Conservation (phyloP, 768 basidiomycete genomes). For the Leccinum sublutescens region DNA sequence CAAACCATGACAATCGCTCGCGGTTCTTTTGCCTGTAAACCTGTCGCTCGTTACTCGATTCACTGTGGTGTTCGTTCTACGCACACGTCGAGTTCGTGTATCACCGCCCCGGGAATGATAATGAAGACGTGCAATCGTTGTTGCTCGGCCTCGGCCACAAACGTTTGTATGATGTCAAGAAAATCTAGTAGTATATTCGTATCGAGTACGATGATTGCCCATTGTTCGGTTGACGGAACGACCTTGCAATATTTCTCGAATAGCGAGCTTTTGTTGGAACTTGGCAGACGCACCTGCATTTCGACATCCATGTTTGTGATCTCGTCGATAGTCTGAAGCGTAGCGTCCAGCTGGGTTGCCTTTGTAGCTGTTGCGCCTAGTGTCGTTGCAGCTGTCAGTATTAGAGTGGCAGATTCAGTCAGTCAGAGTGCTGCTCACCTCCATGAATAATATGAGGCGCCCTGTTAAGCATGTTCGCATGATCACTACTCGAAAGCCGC, state of each 20-base stretch:
- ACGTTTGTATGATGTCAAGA: slow-evolving; percentile 60
- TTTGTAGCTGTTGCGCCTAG: slow-evolving; percentile 7
- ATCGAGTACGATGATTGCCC: slow-evolving; percentile 62
- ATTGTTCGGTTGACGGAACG: slow-evolving; percentile 37
- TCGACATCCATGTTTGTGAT: slow-evolving; percentile 68
- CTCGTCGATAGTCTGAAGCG: slow-evolving; percentile 51
- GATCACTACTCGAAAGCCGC: not conserved
- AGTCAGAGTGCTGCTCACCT: slow-evolving; percentile 8
- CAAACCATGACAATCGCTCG: slow-evolving; percentile 53
- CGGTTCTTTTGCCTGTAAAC: slow-evolving; percentile 40
- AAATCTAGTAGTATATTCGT: slow-evolving; percentile 76
- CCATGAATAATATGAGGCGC: not conserved
- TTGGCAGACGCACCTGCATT: slow-evolving; percentile 55
- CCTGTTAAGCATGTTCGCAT: not conserved
- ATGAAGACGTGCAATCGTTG: slow-evolving; percentile 51
- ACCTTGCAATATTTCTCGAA: slow-evolving; percentile 29
- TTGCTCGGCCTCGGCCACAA: slow-evolving; percentile 60
- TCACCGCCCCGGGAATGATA: slow-evolving; percentile 71
- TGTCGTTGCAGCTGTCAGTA: not conserved
- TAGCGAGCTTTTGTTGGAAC: not conserved
- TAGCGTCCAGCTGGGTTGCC: slow-evolving; percentile 30
- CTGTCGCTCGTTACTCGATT: slow-evolving; percentile 1
- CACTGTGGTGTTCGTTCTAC: slow-evolving; percentile 13
- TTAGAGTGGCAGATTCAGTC: not conserved
- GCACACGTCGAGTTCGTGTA: slow-evolving; percentile 76